Evolutionary conservation across 306 rosid genomes (phyloP), one percentile per base, ranked within the genome.

Genomic region (Quercus cerris): DNA sequence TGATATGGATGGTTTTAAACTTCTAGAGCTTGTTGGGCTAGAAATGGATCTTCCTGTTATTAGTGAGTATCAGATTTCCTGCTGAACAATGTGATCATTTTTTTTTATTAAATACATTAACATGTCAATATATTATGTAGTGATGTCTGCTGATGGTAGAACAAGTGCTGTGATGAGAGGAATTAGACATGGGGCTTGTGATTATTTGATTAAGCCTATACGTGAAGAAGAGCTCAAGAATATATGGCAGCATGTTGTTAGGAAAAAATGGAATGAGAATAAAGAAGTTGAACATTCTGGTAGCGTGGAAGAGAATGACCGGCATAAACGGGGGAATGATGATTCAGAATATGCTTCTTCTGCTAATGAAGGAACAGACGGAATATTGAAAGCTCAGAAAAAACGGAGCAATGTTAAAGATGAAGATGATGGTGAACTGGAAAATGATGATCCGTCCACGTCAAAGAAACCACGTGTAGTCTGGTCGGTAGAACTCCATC

Each of bases 241-340:
- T 12, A 84, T 92, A 61, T 92, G 97, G 97, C 97, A 92, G 88
- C 93, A 89, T 80, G 88, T 84, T 46, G 79, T 78, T 58, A 79
- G 88, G 83, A 84, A 85, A 72, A 73, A 12, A 22, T 30, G 85
- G 80, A 89, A 70, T n/a, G 86, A 74, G 30, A 78, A 80, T 28
- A 86, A 85, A 76, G 96, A 91, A 52, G 79, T 75, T 82, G 94
- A 89, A 62, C 59, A 84, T 78, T 88, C 91, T 30, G 86, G 91
- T 59, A 88, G 88, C 58, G 56, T 88, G 81, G 96, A 86, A 68
- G 91, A 87, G 56, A 84, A 66, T 86, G 89, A 86, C 86, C 68
- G 77, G 66, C 85, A 67, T 71, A 85, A 80, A 82, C 77, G 66
- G 23, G 87, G 82, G 72, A 85, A 81, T 78, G 90, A 85, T 80